Evolutionary conservation across 305 asterid genomes (phyloP), one percentile per base, ranked within the genome.

Genomic region (Fraxinus xanthoxyloides): DNA sequence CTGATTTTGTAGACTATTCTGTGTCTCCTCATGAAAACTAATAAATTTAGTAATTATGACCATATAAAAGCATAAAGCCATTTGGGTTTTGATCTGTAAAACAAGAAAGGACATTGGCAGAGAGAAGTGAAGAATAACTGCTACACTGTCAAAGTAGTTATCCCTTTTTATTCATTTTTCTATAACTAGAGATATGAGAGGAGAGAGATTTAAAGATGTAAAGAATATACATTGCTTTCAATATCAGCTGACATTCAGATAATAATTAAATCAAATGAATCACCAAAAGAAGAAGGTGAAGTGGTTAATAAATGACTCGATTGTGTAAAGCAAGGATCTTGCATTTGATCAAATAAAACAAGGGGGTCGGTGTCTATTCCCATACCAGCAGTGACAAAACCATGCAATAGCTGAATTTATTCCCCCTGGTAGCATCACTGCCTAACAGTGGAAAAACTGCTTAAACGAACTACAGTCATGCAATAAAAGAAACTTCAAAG

Each of bases 21-120:
- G 19, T 65, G 34, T 65, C 72, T 65, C n/a, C 72, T 65, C 34
- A 0, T 8, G 19, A 28, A 32, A 28, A 67, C 78, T 80, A 59
- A 30, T 46, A 15, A 81, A 76, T 43, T 73, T 28, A 35, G 75
- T 75, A 67, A 76, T 51, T 76, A 23, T 32, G 77, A 43, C 36
- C 65, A 82, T 31, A 51, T 43, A 76, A 78, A 34, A 35, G 72
- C 40, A 75, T 63, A 54, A 59, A 35, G 77, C 59, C 26, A 23
- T 26, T 38, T 61, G 56, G 78, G 73, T 69, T 13, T 80, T 77
- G 78, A 67, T 7, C 54, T 40, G 69, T 28, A 67, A n/a, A 72
- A 19, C 32, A 56, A 72, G 38, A 46, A 10, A 23, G n/a, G 24
- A 81, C 31, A 7, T 32, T 7, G 31, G 76, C 54, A 80, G 72